Evolutionary conservation across 2,329 filamentous ascomycete species (phyloP).

Genomic region (Westerdykella sp.): DNA sequence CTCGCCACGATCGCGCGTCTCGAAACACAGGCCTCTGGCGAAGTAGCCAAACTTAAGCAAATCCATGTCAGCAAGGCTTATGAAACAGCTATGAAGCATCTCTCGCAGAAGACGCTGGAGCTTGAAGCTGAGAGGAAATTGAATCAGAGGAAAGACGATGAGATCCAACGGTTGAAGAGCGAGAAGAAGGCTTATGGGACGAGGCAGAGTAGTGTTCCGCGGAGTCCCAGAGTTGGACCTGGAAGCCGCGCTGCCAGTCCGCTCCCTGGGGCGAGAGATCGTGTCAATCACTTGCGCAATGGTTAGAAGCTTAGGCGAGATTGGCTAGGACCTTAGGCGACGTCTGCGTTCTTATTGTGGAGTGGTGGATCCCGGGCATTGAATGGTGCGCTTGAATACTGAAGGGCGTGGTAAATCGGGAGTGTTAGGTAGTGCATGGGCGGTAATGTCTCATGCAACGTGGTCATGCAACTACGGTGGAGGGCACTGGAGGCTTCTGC

Average conservation of each 20-base stretch:
- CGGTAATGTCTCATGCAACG: no score
- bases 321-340: not conserved
- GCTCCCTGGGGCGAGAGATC: conserved; percentile 9
- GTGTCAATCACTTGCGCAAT: conserved; percentile 22
- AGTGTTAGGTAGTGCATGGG: no score
- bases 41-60: conserved; percentile 14
- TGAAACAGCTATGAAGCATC: conserved; percentile 6
- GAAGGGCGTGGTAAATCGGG: no score
- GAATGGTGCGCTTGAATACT: no score
- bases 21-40: conserved; percentile 12
- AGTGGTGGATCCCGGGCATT: no score
- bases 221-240: conserved; percentile 23
- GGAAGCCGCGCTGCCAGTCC: conserved; percentile 28
- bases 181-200: conserved; percentile 18
- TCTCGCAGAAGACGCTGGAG: conserved; percentile 7
- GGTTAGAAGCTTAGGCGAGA: not conserved
- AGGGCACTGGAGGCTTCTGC: no score
- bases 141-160: conserved; percentile 19
- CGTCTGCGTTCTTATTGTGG: no score
- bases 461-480: no score
- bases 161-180: conserved; percentile 15
- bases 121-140: conserved; percentile 10
- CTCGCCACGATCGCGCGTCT: conserved; percentile 7
- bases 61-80: conserved; percentile 13
- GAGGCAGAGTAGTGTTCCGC: conserved; percentile 18